A percentile compares a stretch with the other conserved stretches of the same genome.
Evolutionary conservation across 805 yeast species (phyloP).

Genomic region (Cyberlindnera petersonii): DNA sequence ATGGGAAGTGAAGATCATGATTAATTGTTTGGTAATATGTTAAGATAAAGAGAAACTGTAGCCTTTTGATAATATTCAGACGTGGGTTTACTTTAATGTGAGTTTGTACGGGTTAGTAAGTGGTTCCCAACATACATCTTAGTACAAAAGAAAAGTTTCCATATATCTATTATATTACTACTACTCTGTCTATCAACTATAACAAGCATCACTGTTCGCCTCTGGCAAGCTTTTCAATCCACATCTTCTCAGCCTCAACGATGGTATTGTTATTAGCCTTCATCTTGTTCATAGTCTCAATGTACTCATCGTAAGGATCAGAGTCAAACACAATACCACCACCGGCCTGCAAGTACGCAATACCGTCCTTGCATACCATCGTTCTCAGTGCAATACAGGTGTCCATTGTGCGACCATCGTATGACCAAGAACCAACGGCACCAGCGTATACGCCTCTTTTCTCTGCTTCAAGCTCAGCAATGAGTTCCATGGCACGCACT

Average conservation of each 20-base stretch:
- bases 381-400: conserved; percentile 97
- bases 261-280: conserved; percentile 86
- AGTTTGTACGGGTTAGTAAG: too few species aligned
- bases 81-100: too few species aligned
- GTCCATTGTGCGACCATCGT: conserved; percentile 92
- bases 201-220: conserved; percentile 9
- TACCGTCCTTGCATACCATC: conserved; percentile 88
- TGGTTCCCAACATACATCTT: too few species aligned
- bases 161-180: too few species aligned
- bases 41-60: too few species aligned
- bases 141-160: too few species aligned
- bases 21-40: conserved; percentile 2
- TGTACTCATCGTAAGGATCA: conserved; percentile 91
- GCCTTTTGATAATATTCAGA: too few species aligned
- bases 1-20: conserved; percentile 17
- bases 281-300: conserved; percentile 97
- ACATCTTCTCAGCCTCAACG: conserved; percentile 82
- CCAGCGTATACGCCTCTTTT: conserved; percentile 98
- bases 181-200: not conserved
- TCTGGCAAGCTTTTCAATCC: conserved; percentile 46
- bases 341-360: conserved; percentile 95
- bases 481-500: conserved; percentile 92
- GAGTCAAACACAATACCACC: conserved; percentile 97
- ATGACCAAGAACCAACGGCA: conserved; percentile 98
- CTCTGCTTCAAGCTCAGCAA: conserved; percentile 84